Evolutionary conservation across 345 rosid species (phyloP).

Genomic region (Corchorus capsularis): DNA sequence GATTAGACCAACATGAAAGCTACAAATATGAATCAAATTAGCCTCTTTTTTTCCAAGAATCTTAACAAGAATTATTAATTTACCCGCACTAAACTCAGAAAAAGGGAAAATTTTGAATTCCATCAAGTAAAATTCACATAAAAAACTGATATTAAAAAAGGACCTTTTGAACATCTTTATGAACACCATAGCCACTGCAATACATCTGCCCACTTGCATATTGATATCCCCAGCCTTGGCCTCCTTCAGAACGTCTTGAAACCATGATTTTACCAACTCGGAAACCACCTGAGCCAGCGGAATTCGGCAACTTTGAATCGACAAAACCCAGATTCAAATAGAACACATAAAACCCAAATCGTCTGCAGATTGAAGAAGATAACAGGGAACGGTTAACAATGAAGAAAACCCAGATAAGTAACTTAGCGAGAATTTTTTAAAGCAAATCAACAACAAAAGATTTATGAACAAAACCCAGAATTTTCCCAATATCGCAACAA

Average conservation of each 20-base stretch:
- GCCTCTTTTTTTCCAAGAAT: neutral
- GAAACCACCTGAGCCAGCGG: conserved; percentile 69
- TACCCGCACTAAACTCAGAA: neutral
- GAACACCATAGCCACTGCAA: conserved; percentile 70
- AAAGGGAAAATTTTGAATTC: neutral
- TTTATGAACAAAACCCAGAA: too few species aligned
- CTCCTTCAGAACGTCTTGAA: conserved; percentile 68
- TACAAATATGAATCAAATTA: neutral
- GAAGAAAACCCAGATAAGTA: too few species aligned
- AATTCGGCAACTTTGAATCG: too few species aligned
- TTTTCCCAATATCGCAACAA: too few species aligned
- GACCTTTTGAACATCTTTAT: conserved; percentile 74
- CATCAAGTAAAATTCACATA: neutral
- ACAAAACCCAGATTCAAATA: too few species aligned
- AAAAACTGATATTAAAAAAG: neutral
- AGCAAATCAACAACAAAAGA: too few species aligned
- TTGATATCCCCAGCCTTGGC: conserved; percentile 72
- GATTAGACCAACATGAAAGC: neutral
- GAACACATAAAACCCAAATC: too few species aligned
- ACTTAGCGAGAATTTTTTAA: too few species aligned
- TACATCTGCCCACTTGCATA: conserved; percentile 95
- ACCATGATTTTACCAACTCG: conserved; percentile 75
- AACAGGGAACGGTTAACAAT: too few species aligned
- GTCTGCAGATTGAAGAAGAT: too few species aligned
- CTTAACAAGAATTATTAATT: neutral